Conservation (phyloP, 202 grass and related monocot species). For the Saccharum hybrid region DNA sequence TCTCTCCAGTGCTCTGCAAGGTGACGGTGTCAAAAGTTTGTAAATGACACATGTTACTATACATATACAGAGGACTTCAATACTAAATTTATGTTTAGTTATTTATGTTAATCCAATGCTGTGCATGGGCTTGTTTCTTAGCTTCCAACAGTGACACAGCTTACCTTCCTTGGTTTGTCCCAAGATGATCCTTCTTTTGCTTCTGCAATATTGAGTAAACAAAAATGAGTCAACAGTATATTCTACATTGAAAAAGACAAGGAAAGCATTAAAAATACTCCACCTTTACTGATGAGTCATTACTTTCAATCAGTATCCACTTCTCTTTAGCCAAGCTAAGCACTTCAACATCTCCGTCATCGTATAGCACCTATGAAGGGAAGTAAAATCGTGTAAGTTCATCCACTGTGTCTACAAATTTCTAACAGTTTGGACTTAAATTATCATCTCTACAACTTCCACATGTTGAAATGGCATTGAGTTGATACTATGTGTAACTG, state of each 20-base stretch:
- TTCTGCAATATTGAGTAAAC: constrained; percentile 52
- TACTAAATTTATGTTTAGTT: constrained; percentile 21
- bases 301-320: constrained; percentile 62
- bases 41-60: background rate
- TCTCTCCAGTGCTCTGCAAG: constrained; percentile 56
- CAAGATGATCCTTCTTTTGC: constrained; percentile 58
- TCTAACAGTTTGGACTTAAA: constrained; percentile 9
- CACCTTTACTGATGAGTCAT: constrained; percentile 64
- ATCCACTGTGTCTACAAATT: background rate
- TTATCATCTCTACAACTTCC: constrained; percentile 24
- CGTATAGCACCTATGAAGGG: constrained; percentile 63
- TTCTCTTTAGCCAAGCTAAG: constrained; percentile 90
- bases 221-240: constrained; percentile 44
- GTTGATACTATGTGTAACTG: background rate
- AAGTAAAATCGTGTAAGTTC: constrained; percentile 16
- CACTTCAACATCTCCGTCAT: constrained; percentile 89
- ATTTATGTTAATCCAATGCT: constrained; percentile 11
- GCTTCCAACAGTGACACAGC: background rate
- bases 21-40: constrained; percentile 19
- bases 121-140: background rate
- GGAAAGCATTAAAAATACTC: constrained; percentile 29
- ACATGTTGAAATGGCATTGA: constrained; percentile 16
- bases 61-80: background rate
- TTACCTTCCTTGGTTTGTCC: constrained; percentile 61
- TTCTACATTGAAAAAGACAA: constrained; percentile 37